Base-by-base conservation (phyloP, 805 yeast species). In the Isabelozyma pseudorhagii region DNA sequence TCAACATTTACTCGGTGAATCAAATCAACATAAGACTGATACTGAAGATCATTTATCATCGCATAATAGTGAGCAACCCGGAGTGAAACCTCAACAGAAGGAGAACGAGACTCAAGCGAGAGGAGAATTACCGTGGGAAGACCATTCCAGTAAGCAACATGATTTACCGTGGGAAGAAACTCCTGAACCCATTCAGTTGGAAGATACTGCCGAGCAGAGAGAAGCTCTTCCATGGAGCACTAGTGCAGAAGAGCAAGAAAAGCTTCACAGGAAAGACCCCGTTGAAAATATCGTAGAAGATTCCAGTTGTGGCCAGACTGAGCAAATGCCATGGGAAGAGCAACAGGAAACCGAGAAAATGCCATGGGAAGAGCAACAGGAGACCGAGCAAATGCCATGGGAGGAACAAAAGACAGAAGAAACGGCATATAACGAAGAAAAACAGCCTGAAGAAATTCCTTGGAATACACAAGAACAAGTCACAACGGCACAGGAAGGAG, bases 101-200 rank as follows among this genome's bases (percentile, higher is more conserved):
- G 25, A 6, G 25, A 21, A 21, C 6, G 25, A 21, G 3, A 21
- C 25, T 21, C 25, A 15, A 15, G 17, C 17, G 2, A 2, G 17
- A 15, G 17, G 17, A 15, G 17, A 15, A 15, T 15, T 15, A 15
- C 17, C 17, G 17, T 15, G 17, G 17, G 2, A 15, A 15, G 17
- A 15, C 17, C 18, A 54, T 53, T 34, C 25, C 46, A 15, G 36
- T 10, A 31, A 31, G 14, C 17, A 38, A 8, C 17, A 38, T 6
- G 9, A 10, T 15, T 50, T 54, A 38, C 60, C 59, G 15, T 55
- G 60, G 61, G 57, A 54, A 27, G 42, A 50, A 31, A 44, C 46
- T 15, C 38, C n/a, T 27, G 47, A 45, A 15, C 17, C 17, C 17
- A 15, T 15, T 15, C 17, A 15, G 2, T 15, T 15, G 17, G 17